These are phyloP conservation scores for Aspergillus ostianus DNA, from an alignment of 495 filamentous ascomycete species.

Conservation along the genomic window DNA sequence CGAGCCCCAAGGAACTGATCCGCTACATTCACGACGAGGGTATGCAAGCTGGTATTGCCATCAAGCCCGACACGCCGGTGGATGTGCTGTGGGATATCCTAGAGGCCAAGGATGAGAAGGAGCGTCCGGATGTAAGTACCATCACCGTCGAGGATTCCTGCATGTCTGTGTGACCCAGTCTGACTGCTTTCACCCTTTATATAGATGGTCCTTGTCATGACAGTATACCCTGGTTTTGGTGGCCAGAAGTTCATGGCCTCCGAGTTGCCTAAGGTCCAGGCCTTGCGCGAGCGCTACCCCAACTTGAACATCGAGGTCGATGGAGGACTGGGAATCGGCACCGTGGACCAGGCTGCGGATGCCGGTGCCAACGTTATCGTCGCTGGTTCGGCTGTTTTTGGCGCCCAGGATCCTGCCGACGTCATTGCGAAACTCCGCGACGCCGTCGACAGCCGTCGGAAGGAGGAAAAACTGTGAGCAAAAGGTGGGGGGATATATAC, in stretches of 20 bases:
- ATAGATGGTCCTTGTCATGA: constrained; percentile 99
- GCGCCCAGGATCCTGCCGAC: constrained; percentile 79
- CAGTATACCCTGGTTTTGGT: constrained; percentile 94
- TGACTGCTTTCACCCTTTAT: background rate
- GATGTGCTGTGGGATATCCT: constrained; percentile 90
- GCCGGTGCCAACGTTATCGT: constrained; percentile 98
- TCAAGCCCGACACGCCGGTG: constrained; percentile 88
- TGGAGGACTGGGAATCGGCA: constrained; percentile 81
- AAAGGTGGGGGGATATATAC: constrained; percentile 2
- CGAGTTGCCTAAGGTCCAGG: constrained; percentile 88
- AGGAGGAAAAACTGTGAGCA: constrained; percentile 13
- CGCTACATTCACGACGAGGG: constrained; percentile 83
- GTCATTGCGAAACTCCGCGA: constrained; percentile 79
- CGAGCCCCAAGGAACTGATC: constrained; percentile 80
- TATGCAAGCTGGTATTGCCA: constrained; percentile 90
- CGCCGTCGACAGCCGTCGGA: constrained; percentile 63
- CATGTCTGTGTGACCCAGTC: background rate
- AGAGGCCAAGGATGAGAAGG: constrained; percentile 64
- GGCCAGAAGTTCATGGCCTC: constrained; percentile 98
- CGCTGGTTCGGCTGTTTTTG: constrained; percentile 95
- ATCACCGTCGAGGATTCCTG: background rate
- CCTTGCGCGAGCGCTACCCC: constrained; percentile 79
- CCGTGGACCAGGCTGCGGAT: constrained; percentile 91
- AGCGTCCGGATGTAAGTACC: constrained; percentile 81
- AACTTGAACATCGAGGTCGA: constrained; percentile 96